These are phyloP conservation scores for Aurinia saxatilis DNA, from an alignment of 345 rosid species.

Conservation along the genomic window DNA sequence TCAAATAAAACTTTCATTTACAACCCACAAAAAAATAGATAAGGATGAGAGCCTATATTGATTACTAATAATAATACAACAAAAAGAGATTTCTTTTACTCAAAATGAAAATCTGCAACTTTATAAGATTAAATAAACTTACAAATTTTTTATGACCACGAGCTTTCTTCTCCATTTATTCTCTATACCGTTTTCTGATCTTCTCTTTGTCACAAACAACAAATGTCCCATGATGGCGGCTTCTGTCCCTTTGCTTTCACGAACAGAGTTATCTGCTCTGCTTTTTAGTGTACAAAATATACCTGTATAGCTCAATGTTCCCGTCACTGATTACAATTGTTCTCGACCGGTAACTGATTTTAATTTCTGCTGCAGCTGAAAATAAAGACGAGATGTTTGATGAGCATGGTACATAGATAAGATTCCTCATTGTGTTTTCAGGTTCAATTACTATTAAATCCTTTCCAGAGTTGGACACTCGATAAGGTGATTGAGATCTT, in stretches of 20 bases:
- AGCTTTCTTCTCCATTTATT: conserved; percentile 18
- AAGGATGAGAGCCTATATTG: neutral
- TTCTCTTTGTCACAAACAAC: conserved; percentile 6
- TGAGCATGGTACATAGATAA: neutral
- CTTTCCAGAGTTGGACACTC: neutral
- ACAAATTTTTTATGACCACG: neutral
- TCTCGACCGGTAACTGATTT: conserved; percentile 1
- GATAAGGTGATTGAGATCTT: neutral
- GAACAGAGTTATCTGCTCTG: neutral
- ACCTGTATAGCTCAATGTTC: conserved; percentile 7
- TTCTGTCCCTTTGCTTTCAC: conserved; percentile 15
- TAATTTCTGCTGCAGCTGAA: conserved; percentile 24
- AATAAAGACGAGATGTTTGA: neutral
- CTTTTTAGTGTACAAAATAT: conserved; percentile 15
- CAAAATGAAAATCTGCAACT: neutral
- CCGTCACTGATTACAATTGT: conserved; percentile 7
- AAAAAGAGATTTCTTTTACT: neutral
- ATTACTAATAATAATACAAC: neutral
- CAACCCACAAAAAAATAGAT: neutral
- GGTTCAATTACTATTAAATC: neutral
- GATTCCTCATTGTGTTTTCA: neutral
- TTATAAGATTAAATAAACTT: neutral
- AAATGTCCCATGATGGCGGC: conserved; percentile 9
- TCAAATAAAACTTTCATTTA: conserved; percentile 18
- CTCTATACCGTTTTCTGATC: neutral